These are phyloP conservation scores for Podospora fimiseda DNA, from an alignment of 495 filamentous ascomycete species.

Conservation along the genomic window DNA sequence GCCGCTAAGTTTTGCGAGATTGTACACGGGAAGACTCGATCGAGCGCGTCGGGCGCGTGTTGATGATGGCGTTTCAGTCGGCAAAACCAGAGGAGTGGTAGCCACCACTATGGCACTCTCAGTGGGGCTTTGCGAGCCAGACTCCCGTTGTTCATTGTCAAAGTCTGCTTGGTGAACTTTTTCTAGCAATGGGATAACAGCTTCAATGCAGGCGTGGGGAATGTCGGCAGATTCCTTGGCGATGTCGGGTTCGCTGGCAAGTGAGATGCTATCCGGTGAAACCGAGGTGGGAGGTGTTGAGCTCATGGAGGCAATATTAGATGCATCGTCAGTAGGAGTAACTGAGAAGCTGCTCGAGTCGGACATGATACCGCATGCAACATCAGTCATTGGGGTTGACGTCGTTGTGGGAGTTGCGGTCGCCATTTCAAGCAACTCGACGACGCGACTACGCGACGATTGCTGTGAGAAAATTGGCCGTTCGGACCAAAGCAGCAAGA, in stretches of 20 bases:
- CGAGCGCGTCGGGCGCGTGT: slow-evolving; percentile 41
- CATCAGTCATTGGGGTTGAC: slow-evolving; percentile 1
- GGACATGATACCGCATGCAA: slow-evolving; percentile 19
- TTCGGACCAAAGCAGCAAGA: background rate
- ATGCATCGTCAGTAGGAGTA: slow-evolving; percentile 33
- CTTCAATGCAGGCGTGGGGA: slow-evolving; percentile 14
- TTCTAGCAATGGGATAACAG: slow-evolving; percentile 15
- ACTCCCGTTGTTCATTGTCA: slow-evolving; percentile 7
- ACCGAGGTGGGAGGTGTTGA: slow-evolving; percentile 43
- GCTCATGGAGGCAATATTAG: slow-evolving; percentile 38
- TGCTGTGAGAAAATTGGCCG: background rate
- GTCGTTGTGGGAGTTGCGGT: background rate
- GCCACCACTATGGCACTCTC: slow-evolving; percentile 37
- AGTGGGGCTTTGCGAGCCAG: slow-evolving; percentile 22
- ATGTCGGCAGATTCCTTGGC: slow-evolving; percentile 20
- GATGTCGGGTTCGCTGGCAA: slow-evolving; percentile 33
- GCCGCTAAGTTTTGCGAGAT: slow-evolving; percentile 46
- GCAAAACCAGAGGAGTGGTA: background rate
- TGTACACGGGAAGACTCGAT: slow-evolving; percentile 46
- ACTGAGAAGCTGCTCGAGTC: slow-evolving; percentile 26
- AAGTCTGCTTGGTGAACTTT: background rate
- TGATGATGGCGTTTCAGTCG: slow-evolving; percentile 14
- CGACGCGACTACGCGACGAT: background rate
- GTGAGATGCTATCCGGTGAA: slow-evolving; percentile 40
- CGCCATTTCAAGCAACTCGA: background rate